phyloP scores from a whole-genome alignment of 2,329 filamentous ascomycete genomes.

The Orbilia brochopaga region DNA sequence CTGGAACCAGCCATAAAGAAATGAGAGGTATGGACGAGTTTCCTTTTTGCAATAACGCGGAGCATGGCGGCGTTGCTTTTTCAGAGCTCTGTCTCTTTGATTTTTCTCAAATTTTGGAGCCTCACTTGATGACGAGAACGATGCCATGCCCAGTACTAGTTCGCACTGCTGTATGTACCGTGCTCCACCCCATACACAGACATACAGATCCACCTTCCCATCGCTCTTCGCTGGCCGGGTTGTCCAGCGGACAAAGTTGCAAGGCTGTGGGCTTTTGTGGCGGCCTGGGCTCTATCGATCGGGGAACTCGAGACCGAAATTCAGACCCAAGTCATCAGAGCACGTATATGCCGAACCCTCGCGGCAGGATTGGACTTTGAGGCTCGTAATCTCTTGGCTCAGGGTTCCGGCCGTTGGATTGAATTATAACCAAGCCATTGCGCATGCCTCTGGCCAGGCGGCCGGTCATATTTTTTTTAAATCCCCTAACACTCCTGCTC shows the following conservation, averaged over 20 bases:
- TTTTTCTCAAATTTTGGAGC: background rate
- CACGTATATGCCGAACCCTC: background rate
- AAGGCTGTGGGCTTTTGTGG: conserved; percentile 4
- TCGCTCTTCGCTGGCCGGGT: background rate
- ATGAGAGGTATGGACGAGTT: background rate
- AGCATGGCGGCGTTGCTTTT: background rate
- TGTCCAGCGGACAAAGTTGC: background rate
- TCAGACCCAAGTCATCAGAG: background rate
- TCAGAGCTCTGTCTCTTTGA: background rate
- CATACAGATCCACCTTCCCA: no score
- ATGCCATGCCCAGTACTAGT: background rate
- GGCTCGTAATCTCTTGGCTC: conserved; percentile 5
- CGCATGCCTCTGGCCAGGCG: background rate
- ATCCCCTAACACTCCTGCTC: no score
- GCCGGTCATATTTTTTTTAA: no score
- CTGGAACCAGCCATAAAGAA: background rate
- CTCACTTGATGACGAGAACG: background rate
- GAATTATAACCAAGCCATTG: background rate
- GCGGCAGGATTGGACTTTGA: conserved; percentile 10
- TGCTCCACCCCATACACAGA: no score
- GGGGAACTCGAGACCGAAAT: background rate
- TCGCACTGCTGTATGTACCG: no score
- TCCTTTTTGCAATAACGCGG: conserved; percentile 2
- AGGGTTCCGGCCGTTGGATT: background rate
- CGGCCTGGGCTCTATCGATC: background rate